Conservation (phyloP, 140 eudicot genomes). For the Stevia rebaudiana region DNA sequence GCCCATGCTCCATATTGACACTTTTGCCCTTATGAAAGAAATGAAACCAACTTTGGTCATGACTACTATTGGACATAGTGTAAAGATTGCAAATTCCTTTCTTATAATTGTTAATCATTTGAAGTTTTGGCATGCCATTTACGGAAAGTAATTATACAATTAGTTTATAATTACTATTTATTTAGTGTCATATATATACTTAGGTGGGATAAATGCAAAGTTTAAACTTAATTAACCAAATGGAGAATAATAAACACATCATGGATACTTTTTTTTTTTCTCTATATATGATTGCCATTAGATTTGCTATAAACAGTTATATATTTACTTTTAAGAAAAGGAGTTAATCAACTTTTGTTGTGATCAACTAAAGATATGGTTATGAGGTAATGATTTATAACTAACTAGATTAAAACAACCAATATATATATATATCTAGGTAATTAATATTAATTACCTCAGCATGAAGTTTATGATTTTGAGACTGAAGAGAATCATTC, state of each 20-base stretch:
- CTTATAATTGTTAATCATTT: conserved; percentile 21
- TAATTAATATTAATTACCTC: conserved; percentile 40
- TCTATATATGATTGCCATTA: conserved; percentile 6
- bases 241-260: not conserved
- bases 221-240: not conserved
- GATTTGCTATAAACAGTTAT: not conserved
- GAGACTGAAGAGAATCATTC: conserved; percentile 81
- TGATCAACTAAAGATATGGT: not conserved
- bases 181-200: not conserved
- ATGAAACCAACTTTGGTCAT: conserved; percentile 18
- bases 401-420: no score
- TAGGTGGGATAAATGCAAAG: conserved; percentile 7
- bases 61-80: conserved; percentile 25
- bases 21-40: conserved; percentile 20
- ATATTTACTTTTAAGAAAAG: not conserved
- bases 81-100: conserved; percentile 21
- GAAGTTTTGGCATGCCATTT: conserved; percentile 21
- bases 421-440: no score
- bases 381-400: not conserved
- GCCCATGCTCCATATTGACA: conserved; percentile 27
- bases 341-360: not conserved
- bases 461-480: conserved; percentile 77
- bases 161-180: not conserved
- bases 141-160: conserved; percentile 11
- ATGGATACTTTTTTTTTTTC: not conserved